phyloP scores from a whole-genome alignment of 208 protist species.

The Strigomonas culicis region DNA sequence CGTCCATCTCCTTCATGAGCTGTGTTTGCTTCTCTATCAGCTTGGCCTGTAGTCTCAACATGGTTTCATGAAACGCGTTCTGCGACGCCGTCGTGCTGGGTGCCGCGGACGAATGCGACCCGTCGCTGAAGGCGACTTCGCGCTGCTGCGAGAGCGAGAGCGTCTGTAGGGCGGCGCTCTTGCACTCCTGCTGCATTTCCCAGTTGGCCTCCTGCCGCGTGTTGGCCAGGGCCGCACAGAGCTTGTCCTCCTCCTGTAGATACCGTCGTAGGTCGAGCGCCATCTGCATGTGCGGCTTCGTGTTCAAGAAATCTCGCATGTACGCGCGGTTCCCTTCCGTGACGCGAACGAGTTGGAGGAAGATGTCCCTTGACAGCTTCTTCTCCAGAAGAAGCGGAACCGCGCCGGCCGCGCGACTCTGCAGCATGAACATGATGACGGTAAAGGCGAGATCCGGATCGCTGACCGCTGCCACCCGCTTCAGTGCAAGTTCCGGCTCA shows the following conservation, averaged over 20 bases:
- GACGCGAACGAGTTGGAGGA: constrained; percentile 43
- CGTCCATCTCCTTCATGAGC: constrained; percentile 56
- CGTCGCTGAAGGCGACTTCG: constrained; percentile 14
- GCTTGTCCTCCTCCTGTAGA: constrained; percentile 39
- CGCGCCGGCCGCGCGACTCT: constrained; percentile 27
- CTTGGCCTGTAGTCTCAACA: constrained; percentile 20
- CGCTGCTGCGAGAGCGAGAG: constrained; percentile 27
- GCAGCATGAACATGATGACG: constrained; percentile 54
- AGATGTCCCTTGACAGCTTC: constrained; percentile 26
- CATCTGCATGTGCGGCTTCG: constrained; percentile 33
- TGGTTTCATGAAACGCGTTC: too few relatives aligned
- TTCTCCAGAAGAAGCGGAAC: constrained; percentile 29
- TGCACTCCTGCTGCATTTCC: constrained; percentile 62
- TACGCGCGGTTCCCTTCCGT: constrained; percentile 32
- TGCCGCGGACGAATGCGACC: constrained; percentile 23
- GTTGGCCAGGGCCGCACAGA: constrained; percentile 23
- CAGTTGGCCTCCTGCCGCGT: constrained; percentile 29
- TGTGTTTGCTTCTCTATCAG: constrained; percentile 63
- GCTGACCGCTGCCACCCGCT: constrained; percentile 30
- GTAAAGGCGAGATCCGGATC: constrained; percentile 72
- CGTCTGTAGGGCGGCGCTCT: constrained; percentile 37
- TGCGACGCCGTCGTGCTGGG: not conserved
- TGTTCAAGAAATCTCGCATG: constrained; percentile 39
- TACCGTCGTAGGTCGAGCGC: constrained; percentile 41
- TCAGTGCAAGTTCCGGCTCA: constrained; percentile 58